phyloP scores from a whole-genome alignment of 306 rosid genomes.

The Fragaria ananassa region DNA sequence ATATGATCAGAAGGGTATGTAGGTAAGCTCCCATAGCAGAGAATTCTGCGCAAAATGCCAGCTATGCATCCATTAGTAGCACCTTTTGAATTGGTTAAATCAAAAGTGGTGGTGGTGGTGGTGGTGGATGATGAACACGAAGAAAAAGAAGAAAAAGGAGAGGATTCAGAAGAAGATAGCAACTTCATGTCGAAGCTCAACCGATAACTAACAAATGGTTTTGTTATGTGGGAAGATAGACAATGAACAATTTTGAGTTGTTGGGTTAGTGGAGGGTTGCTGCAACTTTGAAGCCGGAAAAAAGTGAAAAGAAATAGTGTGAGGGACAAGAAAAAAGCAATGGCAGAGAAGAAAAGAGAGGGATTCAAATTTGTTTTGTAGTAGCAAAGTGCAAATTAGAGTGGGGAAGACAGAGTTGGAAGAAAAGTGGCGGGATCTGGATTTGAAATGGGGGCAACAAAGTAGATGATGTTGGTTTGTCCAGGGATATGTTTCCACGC shows the following conservation, averaged over 20 bases:
- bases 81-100: conserved; percentile 46
- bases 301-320: conserved; percentile 25
- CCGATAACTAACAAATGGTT: not conserved
- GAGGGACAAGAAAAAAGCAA: conserved; percentile 17
- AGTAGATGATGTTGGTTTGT: conserved; percentile 19
- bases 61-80: conserved; percentile 55
- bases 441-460: conserved; percentile 53
- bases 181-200: conserved; percentile 47
- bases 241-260: conserved; percentile 2
- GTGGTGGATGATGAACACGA: conserved; percentile 46
- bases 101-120: conserved; percentile 24
- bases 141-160: conserved; percentile 41
- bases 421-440: conserved; percentile 70
- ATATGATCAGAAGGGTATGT: conserved; percentile 65
- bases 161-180: conserved; percentile 31
- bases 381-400: not conserved
- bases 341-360: conserved; percentile 27
- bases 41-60: conserved; percentile 63
- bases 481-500: conserved; percentile 48
- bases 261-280: conserved; percentile 25
- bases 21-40: conserved; percentile 69
- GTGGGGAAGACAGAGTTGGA: not conserved
- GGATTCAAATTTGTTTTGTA: conserved; percentile 43
- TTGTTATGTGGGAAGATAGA: conserved; percentile 8
- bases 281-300: conserved; percentile 30